A percentile compares a stretch with the other conserved stretches of the same genome.
Conservation (phyloP, 176 grass and related monocot genomes). For the Ampelocalamus luodianensis region DNA sequence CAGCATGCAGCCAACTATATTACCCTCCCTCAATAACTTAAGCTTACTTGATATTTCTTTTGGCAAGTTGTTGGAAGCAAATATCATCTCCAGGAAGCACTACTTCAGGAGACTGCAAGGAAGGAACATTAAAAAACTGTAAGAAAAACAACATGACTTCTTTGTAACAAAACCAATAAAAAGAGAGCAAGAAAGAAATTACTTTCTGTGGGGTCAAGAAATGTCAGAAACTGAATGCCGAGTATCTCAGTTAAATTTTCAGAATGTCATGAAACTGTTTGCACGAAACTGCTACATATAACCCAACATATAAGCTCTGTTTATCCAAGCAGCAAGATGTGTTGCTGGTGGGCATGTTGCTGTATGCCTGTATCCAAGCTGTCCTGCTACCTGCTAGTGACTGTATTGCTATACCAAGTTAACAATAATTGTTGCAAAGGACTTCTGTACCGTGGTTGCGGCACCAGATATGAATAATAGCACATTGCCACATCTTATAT, state of each 20-base stretch:
- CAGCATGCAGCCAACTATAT: slow-evolving; percentile 22
- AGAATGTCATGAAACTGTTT: slow-evolving; percentile 1
- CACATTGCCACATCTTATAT: slow-evolving; percentile 14
- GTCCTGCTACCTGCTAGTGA: slow-evolving; percentile 16
- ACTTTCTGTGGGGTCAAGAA: slow-evolving; percentile 32
- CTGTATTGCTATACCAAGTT: slow-evolving; percentile 7
- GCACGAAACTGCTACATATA: slow-evolving; percentile 22
- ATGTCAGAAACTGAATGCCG: slow-evolving; percentile 9
- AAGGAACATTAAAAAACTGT: slow-evolving; percentile 3
- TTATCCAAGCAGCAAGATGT: slow-evolving; percentile 33
- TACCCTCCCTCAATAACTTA: slow-evolving; percentile 31
- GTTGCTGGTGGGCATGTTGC: slow-evolving; percentile 21
- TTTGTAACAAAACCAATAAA: slow-evolving; percentile 31
- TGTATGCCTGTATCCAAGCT: slow-evolving; percentile 6
- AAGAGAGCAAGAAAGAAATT: slow-evolving; percentile 9
- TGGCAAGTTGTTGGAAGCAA: slow-evolving; percentile 37
- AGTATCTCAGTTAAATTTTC: slow-evolving; percentile 14
- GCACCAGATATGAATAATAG: slow-evolving; percentile 28
- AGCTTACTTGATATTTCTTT: slow-evolving; percentile 50
- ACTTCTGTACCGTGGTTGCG: not conserved
- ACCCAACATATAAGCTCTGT: slow-evolving; percentile 13
- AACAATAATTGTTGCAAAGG: slow-evolving; percentile 26
- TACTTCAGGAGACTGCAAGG: slow-evolving; percentile 41
- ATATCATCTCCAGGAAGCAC: slow-evolving; percentile 32
- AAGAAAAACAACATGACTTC: not conserved